Conservation (phyloP, 2,329 filamentous ascomycete genomes). For the Coniosporium tulheliwenetii region DNA sequence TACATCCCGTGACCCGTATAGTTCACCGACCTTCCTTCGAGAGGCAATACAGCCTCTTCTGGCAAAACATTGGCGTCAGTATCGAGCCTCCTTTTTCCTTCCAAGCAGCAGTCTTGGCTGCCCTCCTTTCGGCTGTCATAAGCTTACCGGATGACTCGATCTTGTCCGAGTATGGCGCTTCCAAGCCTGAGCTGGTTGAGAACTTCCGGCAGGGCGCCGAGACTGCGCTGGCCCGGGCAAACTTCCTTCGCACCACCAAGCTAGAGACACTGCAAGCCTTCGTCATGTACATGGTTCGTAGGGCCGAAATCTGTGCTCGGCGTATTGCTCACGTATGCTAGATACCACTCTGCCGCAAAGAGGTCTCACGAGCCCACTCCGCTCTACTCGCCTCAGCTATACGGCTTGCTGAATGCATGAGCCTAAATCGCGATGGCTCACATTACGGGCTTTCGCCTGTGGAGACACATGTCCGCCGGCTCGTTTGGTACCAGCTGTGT, state of each 20-base stretch:
- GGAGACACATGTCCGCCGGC: constrained; percentile 54
- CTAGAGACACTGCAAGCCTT: constrained; percentile 64
- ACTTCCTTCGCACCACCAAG: constrained; percentile 55
- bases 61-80: constrained; percentile 42
- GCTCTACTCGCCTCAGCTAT: constrained; percentile 57
- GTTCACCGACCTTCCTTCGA: constrained; percentile 55
- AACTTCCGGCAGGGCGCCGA: constrained; percentile 53
- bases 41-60: constrained; percentile 47
- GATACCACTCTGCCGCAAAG: constrained; percentile 55
- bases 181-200: constrained; percentile 42
- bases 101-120: constrained; percentile 54
- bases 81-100: constrained; percentile 47
- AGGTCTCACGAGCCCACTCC: constrained; percentile 59
- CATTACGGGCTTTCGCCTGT: constrained; percentile 49
- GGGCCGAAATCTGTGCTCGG: neutral
- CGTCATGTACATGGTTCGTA: constrained; percentile 56
- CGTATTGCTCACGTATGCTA: constrained; percentile 14
- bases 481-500: constrained; percentile 66
- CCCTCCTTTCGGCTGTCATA: constrained; percentile 52
- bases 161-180: constrained; percentile 36
- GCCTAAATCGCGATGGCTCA: constrained; percentile 54
- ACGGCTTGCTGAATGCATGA: constrained; percentile 63
- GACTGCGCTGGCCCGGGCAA: constrained; percentile 49
- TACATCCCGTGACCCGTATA: constrained; percentile 53
- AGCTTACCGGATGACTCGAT: constrained; percentile 44